Evolutionary conservation across 495 filamentous ascomycete species (phyloP).

Genomic region (Daldinia vernicosa): DNA sequence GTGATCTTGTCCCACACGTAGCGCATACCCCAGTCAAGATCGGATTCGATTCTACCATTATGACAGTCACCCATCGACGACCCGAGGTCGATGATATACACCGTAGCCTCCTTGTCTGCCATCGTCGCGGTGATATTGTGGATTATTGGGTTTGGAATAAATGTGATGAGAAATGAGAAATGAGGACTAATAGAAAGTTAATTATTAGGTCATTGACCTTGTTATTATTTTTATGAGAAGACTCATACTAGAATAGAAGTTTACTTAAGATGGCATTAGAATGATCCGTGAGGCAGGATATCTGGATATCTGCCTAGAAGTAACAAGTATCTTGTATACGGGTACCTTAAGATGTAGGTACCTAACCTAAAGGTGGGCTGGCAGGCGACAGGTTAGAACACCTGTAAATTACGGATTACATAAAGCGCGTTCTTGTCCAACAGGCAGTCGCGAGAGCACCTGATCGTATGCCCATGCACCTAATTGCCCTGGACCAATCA

Average conservation of each 20-base stretch:
- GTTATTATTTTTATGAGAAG: background rate
- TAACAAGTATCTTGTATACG: background rate
- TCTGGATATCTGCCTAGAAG: slow-evolving; percentile 37
- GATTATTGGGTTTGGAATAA: background rate
- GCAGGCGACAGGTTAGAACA: background rate
- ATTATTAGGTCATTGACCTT: background rate
- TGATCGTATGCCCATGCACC: slow-evolving; percentile 47
- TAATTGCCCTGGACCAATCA: slow-evolving; percentile 38
- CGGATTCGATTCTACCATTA: slow-evolving; percentile 77
- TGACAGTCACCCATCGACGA: slow-evolving; percentile 79
- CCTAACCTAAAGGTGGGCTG: background rate
- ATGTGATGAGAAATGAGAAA: background rate
- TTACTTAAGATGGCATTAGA: slow-evolving; percentile 8
- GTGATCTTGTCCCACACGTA: slow-evolving; percentile 98
- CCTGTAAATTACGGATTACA: too few relatives aligned
- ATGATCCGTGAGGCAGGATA: slow-evolving; percentile 15
- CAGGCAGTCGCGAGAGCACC: slow-evolving; percentile 39
- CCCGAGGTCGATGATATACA: slow-evolving; percentile 91
- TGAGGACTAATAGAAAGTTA: background rate
- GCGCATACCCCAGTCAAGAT: slow-evolving; percentile 88
- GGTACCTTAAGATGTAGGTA: too few relatives aligned
- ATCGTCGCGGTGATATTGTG: slow-evolving; percentile 57
- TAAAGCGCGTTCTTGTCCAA: slow-evolving; percentile 21
- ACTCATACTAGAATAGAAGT: slow-evolving; percentile 1
- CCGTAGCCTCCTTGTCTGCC: slow-evolving; percentile 93